phyloP scores from a whole-genome alignment of 1,284 basidiomycete genomes.

The Crucibulum parvulum region DNA sequence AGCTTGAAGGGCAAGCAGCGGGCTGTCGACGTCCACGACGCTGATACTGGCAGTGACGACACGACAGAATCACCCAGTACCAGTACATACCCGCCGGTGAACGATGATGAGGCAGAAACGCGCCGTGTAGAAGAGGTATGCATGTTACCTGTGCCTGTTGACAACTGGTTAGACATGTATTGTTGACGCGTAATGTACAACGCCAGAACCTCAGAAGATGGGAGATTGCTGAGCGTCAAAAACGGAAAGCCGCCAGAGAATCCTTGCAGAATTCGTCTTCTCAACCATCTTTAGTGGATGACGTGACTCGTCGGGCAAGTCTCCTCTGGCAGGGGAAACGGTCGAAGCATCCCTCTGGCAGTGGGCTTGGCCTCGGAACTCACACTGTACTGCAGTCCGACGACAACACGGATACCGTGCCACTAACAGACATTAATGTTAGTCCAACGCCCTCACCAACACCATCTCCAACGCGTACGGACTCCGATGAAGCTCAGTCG shows the following conservation, averaged over 20 bases:
- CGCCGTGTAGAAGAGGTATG: conserved; percentile 73
- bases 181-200: background rate
- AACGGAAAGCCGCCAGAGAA: conserved; percentile 44
- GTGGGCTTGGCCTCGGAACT: conserved; percentile 38
- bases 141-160: background rate
- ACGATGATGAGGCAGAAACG: conserved; percentile 69
- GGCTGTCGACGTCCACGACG: background rate
- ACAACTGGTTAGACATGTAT: background rate
- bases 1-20: background rate
- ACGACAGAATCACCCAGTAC: conserved; percentile 26
- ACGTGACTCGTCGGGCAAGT: conserved; percentile 62
- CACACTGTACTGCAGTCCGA: conserved; percentile 55
- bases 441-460: conserved; percentile 47
- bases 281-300: conserved; percentile 56
- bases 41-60: conserved; percentile 25
- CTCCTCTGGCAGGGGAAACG: conserved; percentile 52
- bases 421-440: conserved; percentile 56
- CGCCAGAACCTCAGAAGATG: conserved; percentile 72
- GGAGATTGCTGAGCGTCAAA: conserved; percentile 75
- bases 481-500: conserved; percentile 24
- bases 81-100: conserved; percentile 67
- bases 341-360: conserved; percentile 41
- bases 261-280: conserved; percentile 35
- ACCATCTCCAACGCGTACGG: conserved; percentile 46
- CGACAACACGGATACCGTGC: conserved; percentile 54